These are phyloP conservation scores for Beauveria sp. DNA, from an alignment of 2,329 filamentous ascomycete species.

Conservation along the genomic window DNA sequence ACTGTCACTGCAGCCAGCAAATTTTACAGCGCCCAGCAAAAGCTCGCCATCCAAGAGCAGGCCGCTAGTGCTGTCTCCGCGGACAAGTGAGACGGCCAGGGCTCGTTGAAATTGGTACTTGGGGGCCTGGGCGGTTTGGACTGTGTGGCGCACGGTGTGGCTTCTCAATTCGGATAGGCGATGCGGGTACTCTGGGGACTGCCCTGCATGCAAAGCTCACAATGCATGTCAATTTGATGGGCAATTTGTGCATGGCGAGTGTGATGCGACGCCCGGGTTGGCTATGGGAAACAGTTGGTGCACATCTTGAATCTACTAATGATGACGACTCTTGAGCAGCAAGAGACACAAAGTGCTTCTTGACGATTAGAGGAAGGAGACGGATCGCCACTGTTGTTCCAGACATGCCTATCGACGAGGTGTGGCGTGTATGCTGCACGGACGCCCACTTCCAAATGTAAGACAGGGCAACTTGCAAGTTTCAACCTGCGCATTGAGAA, in stretches of 20 bases:
- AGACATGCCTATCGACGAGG: neutral
- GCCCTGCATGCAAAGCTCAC: conserved; percentile 7
- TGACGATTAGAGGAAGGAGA: neutral
- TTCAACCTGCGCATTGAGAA: conserved; percentile 1
- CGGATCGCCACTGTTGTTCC: neutral
- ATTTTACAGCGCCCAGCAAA: neutral
- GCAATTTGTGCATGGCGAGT: neutral
- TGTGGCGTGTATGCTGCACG: conserved; percentile 1
- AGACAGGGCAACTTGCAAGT: conserved; percentile 1
- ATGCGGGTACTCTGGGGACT: conserved; percentile 8
- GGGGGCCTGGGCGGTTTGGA: neutral
- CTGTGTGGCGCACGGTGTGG: conserved; percentile 9
- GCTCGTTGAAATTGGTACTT: neutral
- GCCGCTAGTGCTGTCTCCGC: neutral
- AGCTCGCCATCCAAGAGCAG: neutral
- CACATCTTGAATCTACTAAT: neutral
- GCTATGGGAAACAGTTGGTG: neutral
- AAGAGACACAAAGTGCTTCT: neutral
- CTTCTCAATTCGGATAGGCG: conserved; percentile 8
- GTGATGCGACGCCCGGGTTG: neutral
- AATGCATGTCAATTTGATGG: conserved; percentile 12
- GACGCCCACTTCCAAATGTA: neutral
- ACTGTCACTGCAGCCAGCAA: neutral
- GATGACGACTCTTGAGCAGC: neutral
- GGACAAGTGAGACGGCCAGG: conserved; percentile 5